Evolutionary conservation across 2,329 filamentous ascomycete genomes (phyloP).

Genomic region (Neonectria sp.): DNA sequence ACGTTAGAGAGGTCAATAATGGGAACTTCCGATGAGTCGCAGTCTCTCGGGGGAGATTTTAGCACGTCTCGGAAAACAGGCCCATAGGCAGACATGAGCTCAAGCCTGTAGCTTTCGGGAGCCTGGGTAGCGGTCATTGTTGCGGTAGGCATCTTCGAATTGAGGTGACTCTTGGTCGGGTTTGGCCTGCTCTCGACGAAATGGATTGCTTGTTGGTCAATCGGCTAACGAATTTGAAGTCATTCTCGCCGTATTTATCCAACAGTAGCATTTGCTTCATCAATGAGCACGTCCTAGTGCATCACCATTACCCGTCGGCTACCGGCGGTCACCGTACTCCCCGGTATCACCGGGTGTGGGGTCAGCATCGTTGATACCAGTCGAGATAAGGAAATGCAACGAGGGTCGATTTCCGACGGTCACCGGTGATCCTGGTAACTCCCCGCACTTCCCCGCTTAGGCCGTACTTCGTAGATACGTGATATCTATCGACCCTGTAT

Average conservation of each 20-base stretch:
- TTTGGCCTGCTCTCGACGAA: not conserved
- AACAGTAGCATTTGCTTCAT: not conserved
- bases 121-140: not conserved
- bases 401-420: not conserved
- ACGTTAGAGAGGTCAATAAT: constrained; percentile 65
- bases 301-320: not conserved
- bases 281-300: too few species aligned
- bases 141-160: not conserved
- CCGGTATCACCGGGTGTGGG: not conserved
- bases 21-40: constrained; percentile 62
- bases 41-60: constrained; percentile 9
- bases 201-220: too few species aligned
- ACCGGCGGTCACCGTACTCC: not conserved
- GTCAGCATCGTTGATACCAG: not conserved
- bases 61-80: constrained; percentile 7
- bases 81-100: not conserved
- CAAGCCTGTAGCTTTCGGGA: not conserved
- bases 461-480: not conserved
- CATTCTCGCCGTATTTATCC: not conserved
- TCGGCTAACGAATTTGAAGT: too few species aligned
- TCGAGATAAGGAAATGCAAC: not conserved
- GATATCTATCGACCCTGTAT: not conserved
- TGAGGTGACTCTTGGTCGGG: not conserved
- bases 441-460: not conserved
- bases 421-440: not conserved